phyloP scores from a whole-genome alignment of 495 filamentous ascomycete genomes.

The Pseudomonodictys pantanalensis region DNA sequence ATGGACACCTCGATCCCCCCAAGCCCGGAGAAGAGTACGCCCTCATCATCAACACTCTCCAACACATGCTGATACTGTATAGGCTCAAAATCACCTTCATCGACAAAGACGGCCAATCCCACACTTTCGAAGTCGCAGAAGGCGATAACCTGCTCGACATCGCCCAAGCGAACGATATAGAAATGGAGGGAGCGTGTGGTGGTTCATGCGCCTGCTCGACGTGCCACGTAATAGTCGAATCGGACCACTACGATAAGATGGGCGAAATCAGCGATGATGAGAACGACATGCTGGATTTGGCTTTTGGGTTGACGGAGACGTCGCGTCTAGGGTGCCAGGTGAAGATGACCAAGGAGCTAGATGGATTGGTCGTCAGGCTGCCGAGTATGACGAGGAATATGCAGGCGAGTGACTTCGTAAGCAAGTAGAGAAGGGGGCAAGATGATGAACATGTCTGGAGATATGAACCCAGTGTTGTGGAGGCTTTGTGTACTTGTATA shows the following conservation, averaged over 20 bases:
- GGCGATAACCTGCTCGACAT: constrained; percentile 94
- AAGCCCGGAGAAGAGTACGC: constrained; percentile 93
- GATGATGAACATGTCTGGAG: not conserved
- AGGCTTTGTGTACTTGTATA: constrained; percentile 12
- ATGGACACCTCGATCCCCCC: constrained; percentile 79
- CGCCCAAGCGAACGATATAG: constrained; percentile 88
- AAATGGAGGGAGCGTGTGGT: constrained; percentile 98
- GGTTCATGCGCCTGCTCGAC: constrained; percentile 96
- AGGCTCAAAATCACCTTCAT: constrained; percentile 90
- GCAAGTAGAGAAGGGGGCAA: constrained; percentile 45
- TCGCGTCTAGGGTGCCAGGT: constrained; percentile 95
- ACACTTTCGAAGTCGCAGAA: constrained; percentile 72
- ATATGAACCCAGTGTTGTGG: too few species aligned
- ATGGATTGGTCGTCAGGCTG: constrained; percentile 78
- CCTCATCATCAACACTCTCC: not conserved
- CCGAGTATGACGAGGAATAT: constrained; percentile 94
- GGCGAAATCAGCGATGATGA: constrained; percentile 93
- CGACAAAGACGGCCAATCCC: constrained; percentile 79
- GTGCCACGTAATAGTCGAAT: constrained; percentile 90
- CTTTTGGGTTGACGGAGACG: constrained; percentile 94
- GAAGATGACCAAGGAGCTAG: constrained; percentile 80
- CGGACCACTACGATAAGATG: constrained; percentile 82
- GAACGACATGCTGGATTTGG: constrained; percentile 98
- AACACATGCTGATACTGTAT: not conserved
- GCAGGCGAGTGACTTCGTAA: constrained; percentile 86